Base-by-base conservation (phyloP, 2,329 filamentous ascomycete genomes). In the Nothophoma quercina region DNA sequence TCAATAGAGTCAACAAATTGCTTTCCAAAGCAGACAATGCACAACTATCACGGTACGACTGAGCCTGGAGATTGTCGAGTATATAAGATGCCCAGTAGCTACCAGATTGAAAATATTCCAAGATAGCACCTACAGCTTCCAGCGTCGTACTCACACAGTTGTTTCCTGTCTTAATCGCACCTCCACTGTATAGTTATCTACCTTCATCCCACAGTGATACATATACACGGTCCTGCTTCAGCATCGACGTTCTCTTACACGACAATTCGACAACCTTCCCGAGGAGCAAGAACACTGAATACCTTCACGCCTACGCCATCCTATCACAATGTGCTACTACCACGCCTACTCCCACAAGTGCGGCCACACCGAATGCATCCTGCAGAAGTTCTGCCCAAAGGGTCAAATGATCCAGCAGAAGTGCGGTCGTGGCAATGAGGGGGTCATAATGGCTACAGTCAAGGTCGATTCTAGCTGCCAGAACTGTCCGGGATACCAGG, bases 281-380 rank as follows among this genome's bases (percentile, higher is more conserved):
- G n/a, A n/a, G n/a, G n/a, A n/a, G n/a, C n/a, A n/a, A n/a, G n/a
- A n/a, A n/a, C n/a, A n/a, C n/a, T n/a, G n/a, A n/a, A n/a, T n/a
- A n/a, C n/a, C n/a, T n/a, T n/a, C n/a, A n/a, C n/a, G n/a, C n/a
- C n/a, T n/a, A 32, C 3, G 25, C 19, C 25, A 13, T 33, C 12
- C 13, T 29, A 13, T 43, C 47, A 62, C 25, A n/a, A 80, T 79
- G 78, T 79, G 77, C 68, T 77, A 72, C 64, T 79, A 78, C 66
- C 78, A 79, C 64, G 78, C 77, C 39, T 78, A 80, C 68, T 72
- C 68, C 3, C 73, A 79, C 67, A 63, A 67, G 12, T 80, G 78
- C 63, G 77, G 77, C 35, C 78, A 80, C 62, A 77, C 75, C 13
- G 67, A 71, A 49, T 78, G 71, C 60, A 51, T 71, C 9, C 64